phyloP scores from a whole-genome alignment of 495 filamentous ascomycete genomes.

The Xylaria venustula region DNA sequence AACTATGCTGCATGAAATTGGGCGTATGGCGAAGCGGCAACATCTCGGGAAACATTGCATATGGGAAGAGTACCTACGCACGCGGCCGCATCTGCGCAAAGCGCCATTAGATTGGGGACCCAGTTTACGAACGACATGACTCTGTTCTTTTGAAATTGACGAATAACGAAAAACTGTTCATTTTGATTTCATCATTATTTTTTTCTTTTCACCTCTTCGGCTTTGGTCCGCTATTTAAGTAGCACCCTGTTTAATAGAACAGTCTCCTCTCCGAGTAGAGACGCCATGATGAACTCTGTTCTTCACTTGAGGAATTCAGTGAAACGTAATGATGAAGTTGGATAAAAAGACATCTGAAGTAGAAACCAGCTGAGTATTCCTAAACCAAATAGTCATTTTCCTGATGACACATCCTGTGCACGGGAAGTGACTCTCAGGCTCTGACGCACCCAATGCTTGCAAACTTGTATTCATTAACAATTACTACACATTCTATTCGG shows the following conservation, averaged over 20 bases:
- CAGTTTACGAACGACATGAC: constrained; percentile 9
- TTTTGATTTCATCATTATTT: too few relatives aligned
- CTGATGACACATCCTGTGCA: neutral
- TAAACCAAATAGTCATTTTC: neutral
- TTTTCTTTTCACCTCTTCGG: constrained; percentile 5
- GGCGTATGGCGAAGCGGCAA: constrained; percentile 13
- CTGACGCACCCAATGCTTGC: too few relatives aligned
- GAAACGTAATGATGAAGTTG: neutral
- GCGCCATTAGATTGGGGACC: neutral
- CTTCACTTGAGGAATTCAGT: neutral
- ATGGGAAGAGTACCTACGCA: constrained; percentile 5
- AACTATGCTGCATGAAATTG: constrained; percentile 11
- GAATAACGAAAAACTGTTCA: constrained; percentile 10
- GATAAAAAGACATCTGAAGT: neutral
- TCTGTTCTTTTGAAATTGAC: constrained; percentile 7
- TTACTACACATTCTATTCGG: too few relatives aligned
- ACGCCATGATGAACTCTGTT: neutral
- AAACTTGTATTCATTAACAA: too few relatives aligned
- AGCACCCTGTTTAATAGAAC: constrained; percentile 6
- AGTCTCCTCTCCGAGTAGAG: neutral
- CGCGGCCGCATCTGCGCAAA: constrained; percentile 7
- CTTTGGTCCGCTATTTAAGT: neutral
- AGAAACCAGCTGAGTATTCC: too few relatives aligned
- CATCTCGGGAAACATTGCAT: constrained; percentile 5
- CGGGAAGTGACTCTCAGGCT: neutral